Percentiles rank a stretch among this genome's conserved stretches.
phyloP scores from a whole-genome alignment of 768 basidiomycete genomes.

The Brasilioporus rufonigricans region DNA sequence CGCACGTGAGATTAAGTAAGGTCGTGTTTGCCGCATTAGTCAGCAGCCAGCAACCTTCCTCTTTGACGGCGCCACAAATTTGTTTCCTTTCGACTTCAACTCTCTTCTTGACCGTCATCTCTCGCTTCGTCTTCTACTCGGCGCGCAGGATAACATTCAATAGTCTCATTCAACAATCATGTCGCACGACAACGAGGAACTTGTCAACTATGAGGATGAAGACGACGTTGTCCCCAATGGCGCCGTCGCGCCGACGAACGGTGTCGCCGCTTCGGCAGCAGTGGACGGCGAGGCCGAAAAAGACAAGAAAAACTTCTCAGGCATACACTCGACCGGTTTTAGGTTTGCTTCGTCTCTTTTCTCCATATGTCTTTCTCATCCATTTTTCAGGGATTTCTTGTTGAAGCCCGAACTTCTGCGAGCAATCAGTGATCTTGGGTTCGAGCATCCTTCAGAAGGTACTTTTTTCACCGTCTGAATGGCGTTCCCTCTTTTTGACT shows the following conservation, averaged over 20 bases:
- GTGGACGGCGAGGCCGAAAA: slow-evolving; percentile 60
- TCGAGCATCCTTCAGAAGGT: slow-evolving; percentile 99
- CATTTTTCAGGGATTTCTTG: slow-evolving; percentile 79
- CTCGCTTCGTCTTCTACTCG: slow-evolving; percentile 23
- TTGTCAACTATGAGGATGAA: slow-evolving; percentile 94
- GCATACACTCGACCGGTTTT: slow-evolving; percentile 99
- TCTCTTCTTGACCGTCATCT: slow-evolving; percentile 15
- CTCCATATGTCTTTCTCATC: slow-evolving; percentile 2
- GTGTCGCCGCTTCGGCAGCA: slow-evolving; percentile 45
- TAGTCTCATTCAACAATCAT: slow-evolving; percentile 41
- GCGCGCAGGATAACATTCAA: slow-evolving; percentile 24
- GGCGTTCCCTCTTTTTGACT: background rate
- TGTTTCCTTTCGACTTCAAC: slow-evolving; percentile 20
- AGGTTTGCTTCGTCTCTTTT: slow-evolving; percentile 54
- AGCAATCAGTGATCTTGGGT: slow-evolving; percentile 98
- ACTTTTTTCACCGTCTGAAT: slow-evolving; percentile 1
- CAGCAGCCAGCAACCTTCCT: slow-evolving; percentile 18
- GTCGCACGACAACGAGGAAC: slow-evolving; percentile 86
- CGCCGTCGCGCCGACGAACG: slow-evolving; percentile 44
- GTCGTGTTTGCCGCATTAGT: slow-evolving; percentile 18
- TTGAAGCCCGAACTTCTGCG: slow-evolving; percentile 96
- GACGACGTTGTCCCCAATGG: slow-evolving; percentile 72
- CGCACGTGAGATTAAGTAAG: slow-evolving; percentile 23
- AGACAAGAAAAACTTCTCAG: slow-evolving; percentile 97
- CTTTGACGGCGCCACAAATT: slow-evolving; percentile 24